Percentiles rank a stretch among this genome's conserved stretches.
Conservation (phyloP, 192 early-diverging fungal species). For the Rhizoclosmatium sp. region DNA sequence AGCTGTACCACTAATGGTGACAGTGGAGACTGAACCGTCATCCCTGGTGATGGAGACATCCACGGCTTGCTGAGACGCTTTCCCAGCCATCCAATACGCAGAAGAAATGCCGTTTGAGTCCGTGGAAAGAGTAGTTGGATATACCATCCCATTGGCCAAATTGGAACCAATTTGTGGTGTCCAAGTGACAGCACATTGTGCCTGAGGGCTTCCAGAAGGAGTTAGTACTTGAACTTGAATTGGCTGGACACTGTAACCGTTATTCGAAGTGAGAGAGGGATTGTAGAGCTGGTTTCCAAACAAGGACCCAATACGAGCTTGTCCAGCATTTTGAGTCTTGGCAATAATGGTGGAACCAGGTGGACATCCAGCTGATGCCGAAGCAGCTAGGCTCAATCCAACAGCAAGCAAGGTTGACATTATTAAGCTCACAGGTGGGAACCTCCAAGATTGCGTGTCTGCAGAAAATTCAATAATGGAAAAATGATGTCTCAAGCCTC, state of each 20-base stretch:
- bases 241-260: not conserved
- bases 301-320: slow-evolving; percentile 1
- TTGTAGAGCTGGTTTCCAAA: slow-evolving; percentile 20
- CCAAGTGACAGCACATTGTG: not conserved
- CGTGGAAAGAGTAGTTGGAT: not conserved
- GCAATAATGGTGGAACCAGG: not conserved
- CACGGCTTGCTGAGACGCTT: not conserved
- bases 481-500: no score
- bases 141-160: not conserved
- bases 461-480: no score
- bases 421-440: no score
- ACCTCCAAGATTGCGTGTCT: no score
- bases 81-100: slow-evolving; percentile 19
- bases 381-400: no score
- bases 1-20: not conserved
- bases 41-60: not conserved
- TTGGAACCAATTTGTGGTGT: not conserved
- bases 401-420: no score
- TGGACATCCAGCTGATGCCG: not conserved
- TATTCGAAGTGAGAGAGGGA: not conserved
- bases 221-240: not conserved
- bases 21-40: not conserved
- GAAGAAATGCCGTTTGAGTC: not conserved
- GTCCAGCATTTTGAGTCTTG: not conserved
- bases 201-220: not conserved